Evolutionary conservation across 1,284 basidiomycete species (phyloP), one percentile per base, ranked within the genome.

Genomic region (Marasmius fiardii): DNA sequence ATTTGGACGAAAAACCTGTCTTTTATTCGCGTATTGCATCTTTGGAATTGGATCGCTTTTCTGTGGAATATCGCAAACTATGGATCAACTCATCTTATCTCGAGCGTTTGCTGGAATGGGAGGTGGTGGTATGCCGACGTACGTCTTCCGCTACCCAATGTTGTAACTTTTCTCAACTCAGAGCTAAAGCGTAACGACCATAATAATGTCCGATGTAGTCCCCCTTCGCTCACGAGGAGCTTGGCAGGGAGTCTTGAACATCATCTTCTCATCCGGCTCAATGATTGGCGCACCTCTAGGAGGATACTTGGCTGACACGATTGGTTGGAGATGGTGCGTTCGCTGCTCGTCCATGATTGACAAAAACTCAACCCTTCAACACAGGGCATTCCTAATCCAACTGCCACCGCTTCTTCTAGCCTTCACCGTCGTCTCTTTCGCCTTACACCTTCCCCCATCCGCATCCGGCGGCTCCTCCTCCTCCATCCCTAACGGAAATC

Each of bases 101-200:
- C 74, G 83, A n/a, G 83, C 80, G 0, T 68, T 87, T 39, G 71
- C 82, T 47, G 85, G 83, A 1, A 76, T 85, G n/a, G 84, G 84
- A 1, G 83, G 82, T 3, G 83, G 81, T 6, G 85, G 83, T 2
- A 85, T 85, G 76, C 71, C 77, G 58, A 84, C 83, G 83, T 84
- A 61, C 61, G 81, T 68, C 14, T n/a, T 28, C 33, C 52, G 45
- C 34, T 44, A 14, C n/a, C 43, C n/a, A n/a, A n/a, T n/a, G n/a
- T n/a, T n/a, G n/a, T n/a, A n/a, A n/a, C 39, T 12, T 24, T 24
- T 2, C 49, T 24, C 11, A 43, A 6, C 31, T 35, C 20, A 45
- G 21, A 6, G 34, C 21, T 48, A 24, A 23, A 86, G 82, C 3
- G 71, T 86, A 8, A 79, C 80, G 7, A 81, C 80, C 50, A 85